Base-by-base conservation (phyloP, 768 basidiomycete species). In the Podaxis sp. region DNA sequence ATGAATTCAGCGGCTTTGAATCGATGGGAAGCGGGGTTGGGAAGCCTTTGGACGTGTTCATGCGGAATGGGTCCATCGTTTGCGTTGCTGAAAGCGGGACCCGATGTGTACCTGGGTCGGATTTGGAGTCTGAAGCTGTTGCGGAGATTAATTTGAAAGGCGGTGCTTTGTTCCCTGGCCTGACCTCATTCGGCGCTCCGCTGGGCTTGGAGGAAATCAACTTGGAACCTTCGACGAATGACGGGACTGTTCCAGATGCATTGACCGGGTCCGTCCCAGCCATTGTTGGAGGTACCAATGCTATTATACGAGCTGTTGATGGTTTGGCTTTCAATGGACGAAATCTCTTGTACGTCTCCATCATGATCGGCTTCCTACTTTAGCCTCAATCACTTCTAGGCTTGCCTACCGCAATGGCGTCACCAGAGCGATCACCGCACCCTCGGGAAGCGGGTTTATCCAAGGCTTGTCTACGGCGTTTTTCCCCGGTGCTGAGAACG, bases 341-440 rank as follows among this genome's bases (percentile, higher is more conserved):
- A 53, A 79, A 85, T 69, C 74, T 79, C 19, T 61, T 85, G 85
- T 83, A 52, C 65, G 84, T 74, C 56, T 60, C 44, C 57, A 46
- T n/a, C 40, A 12, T 53, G 39, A 24, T 36, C 36, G 4, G 9
- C 13, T 19, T n/a, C 7, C 22, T 48, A 60, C 11, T 54, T 57
- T 17, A 54, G 48, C 66, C 60, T 2, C 12, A 3, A 51, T 17
- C 22, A 48, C 57, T 49, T 61, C 17, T 67, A 93, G 92, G 36
- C 69, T 90, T 44, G 90, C 93, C 0, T 90, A 92, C 68, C 84
- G 85, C 19, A 74, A 80, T 6, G 93, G 93, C 3, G 88, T 95
- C 2, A 92, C 91, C 2, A 82, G 80, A 1, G 89, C 82, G 1
- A 78, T 95, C 13, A 79, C 82, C 0, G 82, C 87, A 0, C 93